Evolutionary conservation across 805 yeast genomes (phyloP).

Genomic region (Zygosaccharomyces pseudorouxii): DNA sequence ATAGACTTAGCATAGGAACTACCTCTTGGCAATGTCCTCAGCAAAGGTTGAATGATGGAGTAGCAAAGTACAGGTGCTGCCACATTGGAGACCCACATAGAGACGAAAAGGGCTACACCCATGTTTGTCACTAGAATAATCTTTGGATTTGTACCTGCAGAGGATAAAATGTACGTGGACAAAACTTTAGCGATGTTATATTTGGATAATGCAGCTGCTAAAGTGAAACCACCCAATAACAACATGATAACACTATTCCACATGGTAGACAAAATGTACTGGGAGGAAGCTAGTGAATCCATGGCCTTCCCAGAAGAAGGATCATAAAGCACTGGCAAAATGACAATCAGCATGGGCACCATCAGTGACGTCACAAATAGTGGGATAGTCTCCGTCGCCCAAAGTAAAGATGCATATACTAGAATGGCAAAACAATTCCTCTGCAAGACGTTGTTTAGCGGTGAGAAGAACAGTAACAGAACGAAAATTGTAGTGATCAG

Average conservation of each 20-base stretch:
- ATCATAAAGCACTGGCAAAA: constrained; percentile 63
- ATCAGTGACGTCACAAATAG: constrained; percentile 81
- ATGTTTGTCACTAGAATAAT: constrained; percentile 72
- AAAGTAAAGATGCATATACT: constrained; percentile 72
- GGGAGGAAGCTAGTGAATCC: constrained; percentile 57
- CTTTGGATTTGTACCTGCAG: constrained; percentile 83
- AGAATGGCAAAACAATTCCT: constrained; percentile 79
- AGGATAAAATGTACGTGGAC: constrained; percentile 74
- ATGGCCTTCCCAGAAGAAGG: constrained; percentile 44
- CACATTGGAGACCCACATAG: constrained; percentile 96
- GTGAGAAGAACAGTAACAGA: constrained; percentile 43
- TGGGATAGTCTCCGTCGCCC: constrained; percentile 91
- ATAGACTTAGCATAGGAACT: constrained; percentile 78
- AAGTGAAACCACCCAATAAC: constrained; percentile 85
- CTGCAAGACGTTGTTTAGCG: constrained; percentile 57
- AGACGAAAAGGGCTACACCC: constrained; percentile 78
- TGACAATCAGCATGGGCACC: constrained; percentile 76
- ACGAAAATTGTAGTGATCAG: constrained; percentile 48
- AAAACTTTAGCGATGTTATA: constrained; percentile 82
- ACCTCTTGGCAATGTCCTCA: constrained; percentile 75
- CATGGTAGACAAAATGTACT: constrained; percentile 78
- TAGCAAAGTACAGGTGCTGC: constrained; percentile 95
- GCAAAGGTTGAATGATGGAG: constrained; percentile 84
- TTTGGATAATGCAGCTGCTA: constrained; percentile 92
- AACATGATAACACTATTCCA: constrained; percentile 94